Evolutionary conservation across 2,329 filamentous ascomycete species (phyloP).

Genomic region (Hypoxylon sp.): DNA sequence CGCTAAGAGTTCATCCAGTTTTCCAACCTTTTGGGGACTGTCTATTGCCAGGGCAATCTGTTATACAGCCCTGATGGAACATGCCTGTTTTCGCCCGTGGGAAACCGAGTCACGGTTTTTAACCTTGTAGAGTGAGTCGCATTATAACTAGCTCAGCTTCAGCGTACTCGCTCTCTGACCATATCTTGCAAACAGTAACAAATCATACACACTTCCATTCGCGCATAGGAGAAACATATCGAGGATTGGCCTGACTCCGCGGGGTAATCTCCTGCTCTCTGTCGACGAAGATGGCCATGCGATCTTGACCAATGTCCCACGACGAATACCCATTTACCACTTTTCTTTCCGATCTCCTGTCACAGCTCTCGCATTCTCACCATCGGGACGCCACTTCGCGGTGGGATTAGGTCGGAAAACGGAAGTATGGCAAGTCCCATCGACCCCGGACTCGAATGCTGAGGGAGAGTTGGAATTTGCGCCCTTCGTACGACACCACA

Average conservation of each 20-base stretch:
- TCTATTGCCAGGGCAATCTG: constrained; percentile 98
- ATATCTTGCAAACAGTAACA: constrained; percentile 70
- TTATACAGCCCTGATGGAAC: constrained; percentile 97
- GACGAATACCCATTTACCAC: constrained; percentile 89
- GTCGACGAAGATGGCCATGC: constrained; percentile 95
- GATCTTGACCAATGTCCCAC: constrained; percentile 90
- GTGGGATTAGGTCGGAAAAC: constrained; percentile 88
- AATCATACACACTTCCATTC: constrained; percentile 88
- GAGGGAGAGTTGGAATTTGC: constrained; percentile 93
- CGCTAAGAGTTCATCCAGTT: constrained; percentile 70
- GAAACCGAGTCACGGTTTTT: constrained; percentile 95
- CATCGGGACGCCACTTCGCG: constrained; percentile 90
- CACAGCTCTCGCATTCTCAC: constrained; percentile 88
- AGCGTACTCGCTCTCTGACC: constrained; percentile 52
- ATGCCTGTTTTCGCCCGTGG: constrained; percentile 94
- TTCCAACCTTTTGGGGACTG: constrained; percentile 96
- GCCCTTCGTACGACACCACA: constrained; percentile 89
- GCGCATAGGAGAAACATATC: constrained; percentile 94
- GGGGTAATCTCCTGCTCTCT: constrained; percentile 91
- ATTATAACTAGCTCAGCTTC: background rate
- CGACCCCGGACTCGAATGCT: constrained; percentile 82
- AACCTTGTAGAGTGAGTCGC: constrained; percentile 87
- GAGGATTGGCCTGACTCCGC: constrained; percentile 87
- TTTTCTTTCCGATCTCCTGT: constrained; percentile 93
- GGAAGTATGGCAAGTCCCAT: constrained; percentile 96